These are phyloP conservation scores for Fraxinus anomala DNA, from an alignment of 257 asterid genomes.

Conservation along the genomic window DNA sequence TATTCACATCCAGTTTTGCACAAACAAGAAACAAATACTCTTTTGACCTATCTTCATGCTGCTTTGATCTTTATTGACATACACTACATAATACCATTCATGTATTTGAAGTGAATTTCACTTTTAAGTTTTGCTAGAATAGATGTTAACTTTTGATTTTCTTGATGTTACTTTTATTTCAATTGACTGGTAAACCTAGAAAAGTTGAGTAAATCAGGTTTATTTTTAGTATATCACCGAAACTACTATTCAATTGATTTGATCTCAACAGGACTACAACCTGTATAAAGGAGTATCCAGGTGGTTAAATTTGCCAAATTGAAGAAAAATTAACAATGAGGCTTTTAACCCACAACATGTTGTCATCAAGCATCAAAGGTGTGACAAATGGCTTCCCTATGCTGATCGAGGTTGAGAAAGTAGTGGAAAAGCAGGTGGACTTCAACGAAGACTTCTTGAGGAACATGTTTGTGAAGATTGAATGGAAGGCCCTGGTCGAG, in stretches of 20 bases:
- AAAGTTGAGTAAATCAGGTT: not conserved
- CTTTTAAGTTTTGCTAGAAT: not conserved
- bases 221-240: not conserved
- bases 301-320: not conserved
- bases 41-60: not conserved
- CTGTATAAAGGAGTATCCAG: not conserved
- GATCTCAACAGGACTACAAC: not conserved
- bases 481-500: constrained; percentile 75
- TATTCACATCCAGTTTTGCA: not conserved
- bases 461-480: constrained; percentile 73
- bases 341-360: constrained; percentile 87
- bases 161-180: not conserved
- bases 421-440: constrained; percentile 63
- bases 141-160: not conserved
- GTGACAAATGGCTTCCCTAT: constrained; percentile 76
- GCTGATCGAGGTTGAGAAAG: constrained; percentile 60
- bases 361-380: constrained; percentile 85
- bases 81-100: too few species aligned
- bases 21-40: not conserved
- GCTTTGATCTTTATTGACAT: not conserved
- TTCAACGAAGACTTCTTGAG: constrained; percentile 66
- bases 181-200: not conserved
- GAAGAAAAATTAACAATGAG: constrained; percentile 50
- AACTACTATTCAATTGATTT: not conserved
- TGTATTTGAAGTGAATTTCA: not conserved